Evolutionary conservation across 176 grass and related monocot species (phyloP).

Genomic region (Luzula sylvatica): DNA sequence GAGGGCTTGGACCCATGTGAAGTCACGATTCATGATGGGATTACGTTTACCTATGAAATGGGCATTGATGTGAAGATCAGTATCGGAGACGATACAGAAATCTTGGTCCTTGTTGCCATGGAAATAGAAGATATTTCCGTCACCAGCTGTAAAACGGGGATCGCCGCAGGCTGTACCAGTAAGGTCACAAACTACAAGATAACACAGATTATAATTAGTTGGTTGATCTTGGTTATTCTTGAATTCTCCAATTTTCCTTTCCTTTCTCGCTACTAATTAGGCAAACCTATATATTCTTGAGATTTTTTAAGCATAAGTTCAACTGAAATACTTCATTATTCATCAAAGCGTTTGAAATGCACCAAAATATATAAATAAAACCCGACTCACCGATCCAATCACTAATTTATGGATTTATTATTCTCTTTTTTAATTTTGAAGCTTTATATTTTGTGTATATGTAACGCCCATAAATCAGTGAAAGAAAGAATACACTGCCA

Average conservation of each 20-base stretch:
- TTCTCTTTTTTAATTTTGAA: neutral
- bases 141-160: constrained; percentile 27
- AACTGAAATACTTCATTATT: neutral
- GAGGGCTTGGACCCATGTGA: constrained; percentile 31
- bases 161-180: constrained; percentile 22
- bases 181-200: constrained; percentile 27
- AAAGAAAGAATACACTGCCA: neutral
- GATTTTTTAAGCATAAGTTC: neutral
- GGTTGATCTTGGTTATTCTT: neutral
- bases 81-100: constrained; percentile 27
- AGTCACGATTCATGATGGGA: constrained; percentile 20
- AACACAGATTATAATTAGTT: neutral
- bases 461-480: neutral
- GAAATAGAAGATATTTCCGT: constrained; percentile 37
- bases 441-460: neutral
- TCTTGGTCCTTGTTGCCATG: constrained; percentile 27
- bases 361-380: neutral
- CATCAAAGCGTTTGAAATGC: neutral
- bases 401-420: neutral
- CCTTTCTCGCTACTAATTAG: too few relatives aligned
- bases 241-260: too few relatives aligned
- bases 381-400: neutral
- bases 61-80: constrained; percentile 28
- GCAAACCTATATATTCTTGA: neutral
- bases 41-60: constrained; percentile 31